Evolutionary conservation across 441 rosid species (phyloP).

Genomic region (Raphanus hybrid): DNA sequence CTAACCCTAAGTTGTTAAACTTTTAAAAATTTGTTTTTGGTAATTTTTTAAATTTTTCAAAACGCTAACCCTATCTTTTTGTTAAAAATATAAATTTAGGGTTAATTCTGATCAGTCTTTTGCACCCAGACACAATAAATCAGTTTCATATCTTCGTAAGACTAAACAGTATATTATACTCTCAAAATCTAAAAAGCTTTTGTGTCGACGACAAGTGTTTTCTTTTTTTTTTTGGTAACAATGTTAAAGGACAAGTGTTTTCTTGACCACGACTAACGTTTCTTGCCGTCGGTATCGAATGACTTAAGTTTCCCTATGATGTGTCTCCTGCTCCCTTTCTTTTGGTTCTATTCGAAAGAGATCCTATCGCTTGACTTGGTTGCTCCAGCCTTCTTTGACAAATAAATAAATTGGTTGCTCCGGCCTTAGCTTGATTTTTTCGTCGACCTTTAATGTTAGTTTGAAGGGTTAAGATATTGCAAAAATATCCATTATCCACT

Average conservation of each 20-base stretch:
- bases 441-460: neutral
- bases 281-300: neutral
- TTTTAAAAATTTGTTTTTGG: too few species aligned
- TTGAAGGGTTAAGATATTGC: neutral
- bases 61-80: neutral
- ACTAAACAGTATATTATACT: neutral
- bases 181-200: neutral
- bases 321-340: neutral
- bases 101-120: neutral
- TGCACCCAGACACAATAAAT: neutral
- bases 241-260: neutral
- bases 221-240: too few species aligned
- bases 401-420: too few species aligned
- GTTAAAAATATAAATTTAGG: neutral
- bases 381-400: neutral
- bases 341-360: neutral
- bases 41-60: too few species aligned
- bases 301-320: neutral
- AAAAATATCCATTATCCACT: slow-evolving; percentile 10
- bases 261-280: neutral
- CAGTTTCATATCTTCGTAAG: neutral
- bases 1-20: neutral
- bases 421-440: neutral
- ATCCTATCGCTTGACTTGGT: neutral
- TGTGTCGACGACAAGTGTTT: neutral